Percentiles rank a stretch among this genome's conserved stretches.
phyloP scores from a whole-genome alignment of 2,329 filamentous ascomycete genomes.

The Monosporascus cannonballus region DNA sequence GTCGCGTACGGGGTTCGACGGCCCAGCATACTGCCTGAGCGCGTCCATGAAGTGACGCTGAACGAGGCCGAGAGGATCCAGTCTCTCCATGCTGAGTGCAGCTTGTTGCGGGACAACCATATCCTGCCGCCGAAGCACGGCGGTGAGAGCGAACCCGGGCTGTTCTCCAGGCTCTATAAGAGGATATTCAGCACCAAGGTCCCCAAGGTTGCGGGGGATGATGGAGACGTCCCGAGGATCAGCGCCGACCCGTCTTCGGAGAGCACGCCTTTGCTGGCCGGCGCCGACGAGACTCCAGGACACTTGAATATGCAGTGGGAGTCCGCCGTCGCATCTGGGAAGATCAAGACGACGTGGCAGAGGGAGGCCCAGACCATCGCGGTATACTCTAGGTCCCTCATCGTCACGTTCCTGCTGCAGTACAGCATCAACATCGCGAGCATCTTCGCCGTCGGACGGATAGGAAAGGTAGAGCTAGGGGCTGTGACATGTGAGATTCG shows the following conservation, averaged over 20 bases:
- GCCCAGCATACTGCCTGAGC: conserved; percentile 59
- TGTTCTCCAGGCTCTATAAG: conserved; percentile 34
- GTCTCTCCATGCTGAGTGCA: conserved; percentile 52
- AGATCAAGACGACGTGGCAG: conserved; percentile 86
- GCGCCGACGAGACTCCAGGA: conserved; percentile 41
- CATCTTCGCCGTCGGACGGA: conserved; percentile 70
- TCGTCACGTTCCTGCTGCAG: conserved; percentile 71
- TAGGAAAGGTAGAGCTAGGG: conserved; percentile 65
- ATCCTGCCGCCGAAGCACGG: conserved; percentile 56
- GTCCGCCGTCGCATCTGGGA: conserved; percentile 72
- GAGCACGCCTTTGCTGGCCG: conserved; percentile 35
- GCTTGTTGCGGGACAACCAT: conserved; percentile 59
- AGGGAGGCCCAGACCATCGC: conserved; percentile 78
- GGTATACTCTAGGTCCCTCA: conserved; percentile 63
- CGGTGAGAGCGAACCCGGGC: conserved; percentile 25
- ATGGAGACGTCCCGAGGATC: conserved; percentile 31
- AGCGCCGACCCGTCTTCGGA: conserved; percentile 32
- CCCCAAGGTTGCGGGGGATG: conserved; percentile 26
- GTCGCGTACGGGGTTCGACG: conserved; percentile 67
- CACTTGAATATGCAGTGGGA: conserved; percentile 73
- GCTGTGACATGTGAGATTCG: conserved; percentile 47
- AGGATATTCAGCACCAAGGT: conserved; percentile 44
- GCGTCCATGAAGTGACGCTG: conserved; percentile 39
- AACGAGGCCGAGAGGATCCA: conserved; percentile 51
- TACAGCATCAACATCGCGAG: conserved; percentile 80